phyloP scores from a whole-genome alignment of 2,329 filamentous ascomycete genomes.

The Penicillium glabrum region DNA sequence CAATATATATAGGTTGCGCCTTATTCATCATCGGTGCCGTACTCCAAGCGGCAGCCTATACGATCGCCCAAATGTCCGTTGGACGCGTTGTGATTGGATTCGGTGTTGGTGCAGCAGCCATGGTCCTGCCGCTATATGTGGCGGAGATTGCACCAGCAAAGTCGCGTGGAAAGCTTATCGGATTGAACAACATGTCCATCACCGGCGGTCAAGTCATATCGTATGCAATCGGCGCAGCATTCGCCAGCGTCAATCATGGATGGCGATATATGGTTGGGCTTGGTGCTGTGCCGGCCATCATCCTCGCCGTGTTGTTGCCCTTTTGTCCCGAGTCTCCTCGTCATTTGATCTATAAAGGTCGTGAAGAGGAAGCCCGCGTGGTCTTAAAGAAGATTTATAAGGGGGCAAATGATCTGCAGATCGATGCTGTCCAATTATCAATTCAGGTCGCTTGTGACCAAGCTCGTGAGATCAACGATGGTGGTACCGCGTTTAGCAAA shows the following conservation, averaged over 20 bases:
- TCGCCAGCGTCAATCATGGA: slow-evolving; percentile 42
- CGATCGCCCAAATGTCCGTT: slow-evolving; percentile 45
- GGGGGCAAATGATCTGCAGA: slow-evolving; percentile 39
- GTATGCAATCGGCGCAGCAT: slow-evolving; percentile 45
- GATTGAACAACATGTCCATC: slow-evolving; percentile 49
- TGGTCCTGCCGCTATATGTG: slow-evolving; percentile 51
- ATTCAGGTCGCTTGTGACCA: slow-evolving; percentile 45
- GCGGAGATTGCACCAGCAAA: slow-evolving; percentile 53
- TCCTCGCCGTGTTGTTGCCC: slow-evolving; percentile 46
- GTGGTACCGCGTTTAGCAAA: slow-evolving; percentile 44
- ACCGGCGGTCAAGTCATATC: slow-evolving; percentile 45
- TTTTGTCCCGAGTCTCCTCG: slow-evolving; percentile 42
- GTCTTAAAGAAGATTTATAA: slow-evolving; percentile 32
- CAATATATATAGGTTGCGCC: slow-evolving; percentile 43
- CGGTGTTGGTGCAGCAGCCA: slow-evolving; percentile 50
- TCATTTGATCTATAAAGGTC: slow-evolving; percentile 22
- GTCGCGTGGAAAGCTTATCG: slow-evolving; percentile 42
- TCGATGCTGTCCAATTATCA: slow-evolving; percentile 46
- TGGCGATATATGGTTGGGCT: slow-evolving; percentile 55
- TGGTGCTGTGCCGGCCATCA: slow-evolving; percentile 49
- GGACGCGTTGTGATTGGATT: slow-evolving; percentile 51
- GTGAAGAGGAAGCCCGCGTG: slow-evolving; percentile 29
- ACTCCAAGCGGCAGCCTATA: slow-evolving; percentile 37
- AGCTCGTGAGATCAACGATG: slow-evolving; percentile 40
- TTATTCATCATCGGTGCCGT: slow-evolving; percentile 43